These are phyloP conservation scores for Cucumis cinereus DNA, from an alignment of 306 rosid genomes.

Conservation along the genomic window DNA sequence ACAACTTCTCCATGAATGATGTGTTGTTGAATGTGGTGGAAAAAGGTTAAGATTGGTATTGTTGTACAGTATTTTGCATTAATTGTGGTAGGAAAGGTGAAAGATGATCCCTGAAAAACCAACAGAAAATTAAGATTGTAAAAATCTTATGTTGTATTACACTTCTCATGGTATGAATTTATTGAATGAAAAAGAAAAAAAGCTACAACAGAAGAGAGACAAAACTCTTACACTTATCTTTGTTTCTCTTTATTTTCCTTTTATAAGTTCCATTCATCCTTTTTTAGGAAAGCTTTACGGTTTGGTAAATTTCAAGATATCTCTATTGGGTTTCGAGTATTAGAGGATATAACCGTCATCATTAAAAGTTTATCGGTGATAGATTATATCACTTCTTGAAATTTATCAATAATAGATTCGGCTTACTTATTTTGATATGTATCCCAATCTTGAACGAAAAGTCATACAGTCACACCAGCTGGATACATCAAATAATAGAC, in stretches of 20 bases:
- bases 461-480: neutral
- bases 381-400: too few relatives aligned
- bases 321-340: too few relatives aligned
- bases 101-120: neutral
- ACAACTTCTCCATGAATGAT: conserved; percentile 3
- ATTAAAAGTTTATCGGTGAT: too few relatives aligned
- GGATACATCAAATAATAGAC: too few relatives aligned
- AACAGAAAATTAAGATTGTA: neutral
- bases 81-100: neutral
- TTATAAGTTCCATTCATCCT: neutral
- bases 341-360: too few relatives aligned
- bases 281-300: too few relatives aligned
- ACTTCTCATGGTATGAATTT: neutral
- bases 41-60: neutral
- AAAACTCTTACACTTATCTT: neutral
- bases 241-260: neutral
- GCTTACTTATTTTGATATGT: neutral
- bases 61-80: neutral
- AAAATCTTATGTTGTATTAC: neutral
- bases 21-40: conserved; percentile 2
- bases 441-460: neutral
- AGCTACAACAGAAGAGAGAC: neutral
- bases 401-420: too few relatives aligned
- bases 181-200: neutral
- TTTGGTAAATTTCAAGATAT: too few relatives aligned